Evolutionary conservation across 768 basidiomycete species (phyloP).

Genomic region (Kwoniella newhampshirensis): DNA sequence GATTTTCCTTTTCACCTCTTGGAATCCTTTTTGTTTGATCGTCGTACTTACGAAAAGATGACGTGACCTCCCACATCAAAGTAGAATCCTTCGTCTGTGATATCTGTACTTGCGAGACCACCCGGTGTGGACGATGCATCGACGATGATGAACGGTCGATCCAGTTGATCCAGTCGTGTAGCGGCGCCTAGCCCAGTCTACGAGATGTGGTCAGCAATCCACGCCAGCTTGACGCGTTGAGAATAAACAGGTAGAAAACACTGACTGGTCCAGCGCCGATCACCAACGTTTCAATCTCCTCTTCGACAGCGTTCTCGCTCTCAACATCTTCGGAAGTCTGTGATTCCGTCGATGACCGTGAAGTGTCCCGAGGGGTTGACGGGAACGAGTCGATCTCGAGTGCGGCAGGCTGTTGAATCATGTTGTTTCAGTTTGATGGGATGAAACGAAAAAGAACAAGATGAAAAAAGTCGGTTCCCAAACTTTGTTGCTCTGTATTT

Average conservation of each 20-base stretch:
- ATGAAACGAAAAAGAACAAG: too few relatives aligned
- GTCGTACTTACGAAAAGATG: conserved; percentile 55
- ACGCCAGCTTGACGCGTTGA: neutral
- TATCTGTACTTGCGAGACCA: conserved; percentile 54
- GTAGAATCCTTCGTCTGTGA: conserved; percentile 53
- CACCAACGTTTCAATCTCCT: conserved; percentile 47
- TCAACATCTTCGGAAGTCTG: too few relatives aligned
- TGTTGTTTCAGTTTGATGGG: too few relatives aligned
- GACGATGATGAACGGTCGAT: conserved; percentile 44
- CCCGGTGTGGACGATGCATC: conserved; percentile 49
- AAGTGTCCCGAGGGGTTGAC: too few relatives aligned
- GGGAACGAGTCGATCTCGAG: too few relatives aligned
- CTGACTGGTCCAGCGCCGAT: conserved; percentile 54
- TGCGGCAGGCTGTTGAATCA: too few relatives aligned
- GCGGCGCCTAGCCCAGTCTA: conserved; percentile 55
- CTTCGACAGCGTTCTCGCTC: too few relatives aligned
- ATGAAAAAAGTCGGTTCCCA: too few relatives aligned
- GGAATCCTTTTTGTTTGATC: too few relatives aligned
- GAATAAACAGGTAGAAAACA: conserved; percentile 1
- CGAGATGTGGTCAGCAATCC: neutral
- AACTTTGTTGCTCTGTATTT: too few relatives aligned
- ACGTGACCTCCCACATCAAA: conserved; percentile 56
- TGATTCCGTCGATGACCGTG: too few relatives aligned
- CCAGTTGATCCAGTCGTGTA: conserved; percentile 54
- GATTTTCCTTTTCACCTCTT: too few relatives aligned